These are phyloP conservation scores for Strobilomyces dryophilus DNA, from an alignment of 768 basidiomycete genomes.

Conservation along the genomic window DNA sequence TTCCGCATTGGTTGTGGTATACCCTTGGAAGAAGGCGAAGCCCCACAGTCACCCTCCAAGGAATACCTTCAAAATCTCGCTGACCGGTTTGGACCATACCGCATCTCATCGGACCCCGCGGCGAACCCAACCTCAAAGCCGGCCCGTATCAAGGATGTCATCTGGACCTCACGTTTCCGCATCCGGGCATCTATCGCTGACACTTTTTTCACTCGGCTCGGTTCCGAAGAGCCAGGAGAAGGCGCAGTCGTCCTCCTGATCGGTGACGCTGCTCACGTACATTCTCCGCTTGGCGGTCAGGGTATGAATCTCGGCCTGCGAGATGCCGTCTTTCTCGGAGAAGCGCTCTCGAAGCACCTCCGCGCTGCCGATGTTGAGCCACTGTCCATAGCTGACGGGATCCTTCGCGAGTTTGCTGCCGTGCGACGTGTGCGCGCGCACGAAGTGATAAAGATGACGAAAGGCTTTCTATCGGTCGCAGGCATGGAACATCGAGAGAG, in stretches of 20 bases:
- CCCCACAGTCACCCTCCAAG: slow-evolving; percentile 36
- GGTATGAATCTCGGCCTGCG: slow-evolving; percentile 58
- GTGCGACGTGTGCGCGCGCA: slow-evolving; percentile 37
- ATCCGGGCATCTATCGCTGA: slow-evolving; percentile 42
- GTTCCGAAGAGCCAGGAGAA: too few relatives aligned
- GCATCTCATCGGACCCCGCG: slow-evolving; percentile 32
- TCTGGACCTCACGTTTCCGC: slow-evolving; percentile 48
- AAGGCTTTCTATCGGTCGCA: slow-evolving; percentile 27
- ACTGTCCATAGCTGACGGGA: slow-evolving; percentile 21
- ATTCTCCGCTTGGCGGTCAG: slow-evolving; percentile 52
- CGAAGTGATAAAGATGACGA: slow-evolving; percentile 39
- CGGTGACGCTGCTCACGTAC: slow-evolving; percentile 50
- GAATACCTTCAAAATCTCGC: slow-evolving; percentile 44
- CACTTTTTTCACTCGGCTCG: slow-evolving; percentile 32
- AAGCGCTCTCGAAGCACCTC: slow-evolving; percentile 36
- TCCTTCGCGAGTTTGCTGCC: slow-evolving; percentile 34
- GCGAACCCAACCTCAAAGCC: slow-evolving; percentile 26
- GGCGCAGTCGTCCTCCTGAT: slow-evolving; percentile 28
- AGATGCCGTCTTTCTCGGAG: slow-evolving; percentile 45
- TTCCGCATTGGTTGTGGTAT: slow-evolving; percentile 42
- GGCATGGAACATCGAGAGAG: slow-evolving; percentile 19
- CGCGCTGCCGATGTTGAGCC: slow-evolving; percentile 7
- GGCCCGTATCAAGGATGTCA: slow-evolving; percentile 31
- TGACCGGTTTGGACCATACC: slow-evolving; percentile 36
- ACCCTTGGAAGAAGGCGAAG: slow-evolving; percentile 31